Evolutionary conservation across 352 stramenopile species (phyloP).

Genomic region (Pythium pyrilobum): DNA sequence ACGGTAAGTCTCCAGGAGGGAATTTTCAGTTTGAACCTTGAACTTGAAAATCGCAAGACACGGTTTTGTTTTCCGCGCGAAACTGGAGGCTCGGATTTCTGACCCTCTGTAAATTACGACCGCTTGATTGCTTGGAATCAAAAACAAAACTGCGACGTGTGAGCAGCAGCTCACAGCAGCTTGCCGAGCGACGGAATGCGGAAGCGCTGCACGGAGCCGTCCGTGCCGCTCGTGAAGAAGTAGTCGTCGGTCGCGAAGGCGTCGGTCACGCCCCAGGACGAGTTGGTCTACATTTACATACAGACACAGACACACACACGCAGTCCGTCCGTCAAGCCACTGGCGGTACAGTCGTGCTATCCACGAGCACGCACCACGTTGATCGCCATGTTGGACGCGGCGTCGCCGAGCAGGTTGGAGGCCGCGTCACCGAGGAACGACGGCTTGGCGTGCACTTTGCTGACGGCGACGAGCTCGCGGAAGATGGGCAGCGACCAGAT

Average conservation of each 20-base stretch:
- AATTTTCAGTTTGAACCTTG: no score
- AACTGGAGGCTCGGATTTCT: no score
- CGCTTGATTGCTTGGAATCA: no score
- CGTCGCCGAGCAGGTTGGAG: constrained; percentile 72
- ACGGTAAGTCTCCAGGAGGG: no score
- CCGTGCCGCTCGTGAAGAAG: constrained; percentile 82
- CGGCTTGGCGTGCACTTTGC: constrained; percentile 74
- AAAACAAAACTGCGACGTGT: constrained; percentile 5
- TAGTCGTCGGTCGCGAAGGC: constrained; percentile 70
- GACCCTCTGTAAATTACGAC: no score
- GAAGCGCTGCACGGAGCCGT: constrained; percentile 77
- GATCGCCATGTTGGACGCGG: constrained; percentile 81
- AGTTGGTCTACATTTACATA: constrained; percentile 40
- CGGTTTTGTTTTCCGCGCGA: no score
- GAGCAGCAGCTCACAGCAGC: constrained; percentile 4
- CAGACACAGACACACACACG: background rate
- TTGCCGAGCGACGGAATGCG: constrained; percentile 42
- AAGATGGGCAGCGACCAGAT: constrained; percentile 87
- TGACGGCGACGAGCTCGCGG: constrained; percentile 62
- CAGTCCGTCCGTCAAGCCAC: background rate
- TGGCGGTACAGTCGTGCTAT: no score
- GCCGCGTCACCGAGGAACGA: constrained; percentile 74
- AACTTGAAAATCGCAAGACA: no score
- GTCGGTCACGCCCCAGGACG: constrained; percentile 80
- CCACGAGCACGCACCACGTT: constrained; percentile 73